Percentiles rank a stretch among this genome's conserved stretches.
phyloP scores from a whole-genome alignment of 2,329 filamentous ascomycete genomes.

The Verticillium nonalfalfae region DNA sequence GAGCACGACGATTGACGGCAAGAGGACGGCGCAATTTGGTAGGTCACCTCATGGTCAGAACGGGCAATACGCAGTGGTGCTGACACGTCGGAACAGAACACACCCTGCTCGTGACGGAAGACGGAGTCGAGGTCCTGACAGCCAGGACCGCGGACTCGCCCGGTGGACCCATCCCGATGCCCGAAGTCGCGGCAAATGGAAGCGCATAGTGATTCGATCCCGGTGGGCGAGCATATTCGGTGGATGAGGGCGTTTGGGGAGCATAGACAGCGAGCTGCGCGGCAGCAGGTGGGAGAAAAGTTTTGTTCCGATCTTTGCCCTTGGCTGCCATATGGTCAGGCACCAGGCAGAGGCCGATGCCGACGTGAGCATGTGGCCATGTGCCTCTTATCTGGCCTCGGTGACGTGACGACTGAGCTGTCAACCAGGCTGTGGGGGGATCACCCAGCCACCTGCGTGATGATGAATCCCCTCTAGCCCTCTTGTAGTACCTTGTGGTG shows the following conservation, averaged over 20 bases:
- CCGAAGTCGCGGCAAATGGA: conserved; percentile 18
- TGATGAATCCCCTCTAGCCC: neutral
- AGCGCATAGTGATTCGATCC: neutral
- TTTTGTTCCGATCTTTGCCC: neutral
- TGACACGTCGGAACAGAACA: conserved; percentile 50
- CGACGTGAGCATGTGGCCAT: neutral
- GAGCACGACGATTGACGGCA: conserved; percentile 85
- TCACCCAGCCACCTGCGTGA: neutral
- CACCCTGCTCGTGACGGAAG: conserved; percentile 75
- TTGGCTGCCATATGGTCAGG: neutral
- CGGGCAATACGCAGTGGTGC: conserved; percentile 42
- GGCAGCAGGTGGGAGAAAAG: neutral
- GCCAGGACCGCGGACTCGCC: conserved; percentile 67
- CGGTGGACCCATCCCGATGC: conserved; percentile 63
- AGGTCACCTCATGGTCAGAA: conserved; percentile 43
- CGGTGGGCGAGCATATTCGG: neutral
- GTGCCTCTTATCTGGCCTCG: neutral
- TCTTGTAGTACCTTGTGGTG: neutral
- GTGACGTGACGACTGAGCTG: neutral
- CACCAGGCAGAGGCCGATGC: neutral
- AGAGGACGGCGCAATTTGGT: conserved; percentile 89
- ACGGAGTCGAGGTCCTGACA: conserved; percentile 75
- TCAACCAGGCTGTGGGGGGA: neutral
- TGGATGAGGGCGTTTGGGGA: neutral
- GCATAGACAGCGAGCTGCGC: neutral